Evolutionary conservation across 2,329 filamentous ascomycete genomes (phyloP).

Genomic region (Magnaporthiopsis poae): DNA sequence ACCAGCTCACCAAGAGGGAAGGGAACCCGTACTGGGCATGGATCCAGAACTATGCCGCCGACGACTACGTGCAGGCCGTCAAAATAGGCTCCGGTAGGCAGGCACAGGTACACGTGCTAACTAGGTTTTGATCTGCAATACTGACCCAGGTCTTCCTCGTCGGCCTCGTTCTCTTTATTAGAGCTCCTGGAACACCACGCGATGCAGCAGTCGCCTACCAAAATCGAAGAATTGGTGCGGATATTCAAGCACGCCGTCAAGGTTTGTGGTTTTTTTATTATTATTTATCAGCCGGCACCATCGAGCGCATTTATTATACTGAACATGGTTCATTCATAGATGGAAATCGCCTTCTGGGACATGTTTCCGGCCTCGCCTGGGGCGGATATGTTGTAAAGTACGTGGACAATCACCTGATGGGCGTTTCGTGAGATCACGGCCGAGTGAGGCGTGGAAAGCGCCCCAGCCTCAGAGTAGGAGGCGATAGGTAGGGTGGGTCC

Average conservation of each 20-base stretch:
- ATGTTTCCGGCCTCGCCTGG: slow-evolving; percentile 33
- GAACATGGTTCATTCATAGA: slow-evolving; percentile 28
- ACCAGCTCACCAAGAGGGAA: slow-evolving; percentile 49
- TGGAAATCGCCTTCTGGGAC: slow-evolving; percentile 68
- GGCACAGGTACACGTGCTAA: not conserved
- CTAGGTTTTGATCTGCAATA: not conserved
- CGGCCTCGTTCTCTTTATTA: slow-evolving; percentile 20
- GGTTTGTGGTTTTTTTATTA: slow-evolving; percentile 34
- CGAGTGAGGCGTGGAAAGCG: not conserved
- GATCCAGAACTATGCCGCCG: slow-evolving; percentile 79
- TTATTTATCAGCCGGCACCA: not conserved
- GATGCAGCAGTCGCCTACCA: slow-evolving; percentile 57
- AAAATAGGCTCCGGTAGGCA: slow-evolving; percentile 55
- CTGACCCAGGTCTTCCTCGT: not conserved
- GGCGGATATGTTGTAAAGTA: not conserved
- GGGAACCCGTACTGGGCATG: slow-evolving; percentile 77
- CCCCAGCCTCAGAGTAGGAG: not conserved
- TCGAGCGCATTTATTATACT: slow-evolving; percentile 14
- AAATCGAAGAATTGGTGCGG: slow-evolving; percentile 71
- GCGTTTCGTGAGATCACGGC: not conserved
- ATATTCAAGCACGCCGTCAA: slow-evolving; percentile 85
- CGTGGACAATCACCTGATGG: not conserved
- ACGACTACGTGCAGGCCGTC: slow-evolving; percentile 68
- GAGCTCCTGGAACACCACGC: slow-evolving; percentile 69
- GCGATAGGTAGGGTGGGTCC: too few relatives aligned